phyloP scores from a whole-genome alignment of 75 land plant genomes.

The Isoetes taiwanensis region DNA sequence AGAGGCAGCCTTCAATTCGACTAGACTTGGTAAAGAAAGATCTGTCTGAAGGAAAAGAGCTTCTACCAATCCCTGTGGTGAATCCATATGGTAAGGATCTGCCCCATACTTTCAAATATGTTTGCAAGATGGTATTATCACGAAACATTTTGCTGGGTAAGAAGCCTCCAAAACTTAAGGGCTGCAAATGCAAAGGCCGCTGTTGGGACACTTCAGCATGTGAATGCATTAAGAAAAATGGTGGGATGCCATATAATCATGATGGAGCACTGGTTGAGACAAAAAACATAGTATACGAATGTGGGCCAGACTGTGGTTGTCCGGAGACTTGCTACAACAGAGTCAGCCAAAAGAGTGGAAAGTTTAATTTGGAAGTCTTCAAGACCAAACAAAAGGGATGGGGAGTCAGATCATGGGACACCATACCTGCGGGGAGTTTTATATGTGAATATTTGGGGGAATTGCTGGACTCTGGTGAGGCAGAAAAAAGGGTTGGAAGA shows the following conservation, averaged over 20 bases:
- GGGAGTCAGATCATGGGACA: conserved; percentile 60
- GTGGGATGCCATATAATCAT: conserved; percentile 33
- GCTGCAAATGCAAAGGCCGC: conserved; percentile 32
- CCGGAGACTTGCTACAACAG: conserved; percentile 36
- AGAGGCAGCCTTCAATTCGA: conserved; percentile 23
- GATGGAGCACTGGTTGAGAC: conserved; percentile 27
- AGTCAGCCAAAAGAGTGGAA: conserved; percentile 33
- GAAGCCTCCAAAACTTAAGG: conserved; percentile 8
- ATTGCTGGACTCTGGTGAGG: conserved; percentile 5
- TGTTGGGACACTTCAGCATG: conserved; percentile 30
- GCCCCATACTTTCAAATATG: conserved; percentile 41
- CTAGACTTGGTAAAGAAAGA: conserved; percentile 32
- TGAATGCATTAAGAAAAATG: conserved; percentile 31
- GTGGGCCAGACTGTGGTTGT: conserved; percentile 40
- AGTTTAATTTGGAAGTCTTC: conserved; percentile 53
- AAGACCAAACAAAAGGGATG: conserved; percentile 49
- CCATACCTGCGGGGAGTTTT: conserved; percentile 53
- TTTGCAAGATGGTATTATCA: conserved; percentile 19
- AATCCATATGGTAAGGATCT: conserved; percentile 53
- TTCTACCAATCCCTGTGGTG: conserved; percentile 39
- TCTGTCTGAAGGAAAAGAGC: conserved; percentile 38
- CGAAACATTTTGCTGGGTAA: conserved; percentile 2
- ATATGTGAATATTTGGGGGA: conserved; percentile 67
- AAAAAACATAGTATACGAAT: conserved; percentile 40
- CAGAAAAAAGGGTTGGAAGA: conserved; percentile 12